Conservation (phyloP, 306 rosid genomes). For the Purshia tridentata region DNA sequence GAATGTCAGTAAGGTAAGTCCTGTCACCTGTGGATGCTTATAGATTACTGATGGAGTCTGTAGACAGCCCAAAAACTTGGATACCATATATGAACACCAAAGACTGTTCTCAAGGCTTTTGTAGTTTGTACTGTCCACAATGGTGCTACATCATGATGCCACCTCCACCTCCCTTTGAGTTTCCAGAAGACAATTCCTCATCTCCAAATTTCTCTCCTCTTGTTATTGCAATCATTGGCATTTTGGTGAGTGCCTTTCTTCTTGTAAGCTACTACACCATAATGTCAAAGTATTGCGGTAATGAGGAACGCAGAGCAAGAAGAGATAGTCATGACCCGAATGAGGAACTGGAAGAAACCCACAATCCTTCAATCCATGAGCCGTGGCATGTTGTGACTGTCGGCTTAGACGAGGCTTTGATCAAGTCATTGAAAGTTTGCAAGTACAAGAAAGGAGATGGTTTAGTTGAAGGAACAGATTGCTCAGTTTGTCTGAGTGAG, state of each 20-base stretch:
- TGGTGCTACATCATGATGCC: slow-evolving; percentile 75
- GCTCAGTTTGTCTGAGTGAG: slow-evolving; percentile 89
- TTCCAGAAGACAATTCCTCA: slow-evolving; percentile 49
- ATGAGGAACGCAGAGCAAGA: slow-evolving; percentile 25
- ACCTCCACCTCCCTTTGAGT: slow-evolving; percentile 77
- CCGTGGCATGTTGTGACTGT: slow-evolving; percentile 62
- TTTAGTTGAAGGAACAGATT: slow-evolving; percentile 67
- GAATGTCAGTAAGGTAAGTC: not conserved
- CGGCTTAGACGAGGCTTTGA: slow-evolving; percentile 80
- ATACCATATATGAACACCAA: slow-evolving; percentile 67
- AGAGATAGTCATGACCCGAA: slow-evolving; percentile 26
- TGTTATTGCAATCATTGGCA: slow-evolving; percentile 76
- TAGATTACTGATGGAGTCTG: slow-evolving; percentile 50
- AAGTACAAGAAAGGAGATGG: slow-evolving; percentile 79
- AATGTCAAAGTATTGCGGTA: slow-evolving; percentile 78
- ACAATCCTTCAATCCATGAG: slow-evolving; percentile 55
- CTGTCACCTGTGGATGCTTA: not conserved
- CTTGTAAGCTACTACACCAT: slow-evolving; percentile 75
- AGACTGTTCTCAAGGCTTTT: slow-evolving; percentile 88
- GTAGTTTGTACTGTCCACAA: slow-evolving; percentile 78
- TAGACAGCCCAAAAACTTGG: slow-evolving; percentile 69
- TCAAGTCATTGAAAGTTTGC: slow-evolving; percentile 61
- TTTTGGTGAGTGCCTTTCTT: slow-evolving; percentile 83
- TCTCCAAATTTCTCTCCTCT: slow-evolving; percentile 75
- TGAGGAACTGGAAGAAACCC: slow-evolving; percentile 51